Base-by-base conservation (phyloP, 805 yeast genomes). In the Suhomyces prunicola region DNA sequence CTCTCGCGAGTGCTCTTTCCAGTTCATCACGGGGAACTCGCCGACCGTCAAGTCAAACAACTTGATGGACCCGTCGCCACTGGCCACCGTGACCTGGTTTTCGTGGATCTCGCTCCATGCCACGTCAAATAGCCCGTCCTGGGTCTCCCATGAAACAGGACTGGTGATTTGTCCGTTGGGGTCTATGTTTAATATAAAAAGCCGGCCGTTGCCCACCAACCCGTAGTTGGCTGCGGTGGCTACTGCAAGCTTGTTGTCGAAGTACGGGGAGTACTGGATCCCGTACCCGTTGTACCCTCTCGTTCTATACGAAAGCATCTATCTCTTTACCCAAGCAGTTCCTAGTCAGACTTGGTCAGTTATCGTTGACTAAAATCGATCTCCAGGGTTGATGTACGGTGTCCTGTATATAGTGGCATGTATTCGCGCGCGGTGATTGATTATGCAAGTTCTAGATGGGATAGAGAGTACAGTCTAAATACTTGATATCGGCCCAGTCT, bases 211-310 rank as follows among this genome's bases (percentile, higher is more conserved):
- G 2, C 99, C 99, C 3, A 91, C 97, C 4, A 93, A 74, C 1
- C 98, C 98, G 68, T 85, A 93, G 72, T 93, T 94, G 26, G 97
- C 90, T 1, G 97, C 86, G 0, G 96, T 79, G 0, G 96, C 96
- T 31, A 90, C 93, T 0, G 97, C 97, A 22, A 93, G 64, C 62
- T 89, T 88, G 71, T 88, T 89, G 69, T 93, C 98, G 61, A 84
- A 88, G 63, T 85, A 93, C 1, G 98, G 97, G 0, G 97, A 90
- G 73, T 93, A 94, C 62, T 86, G 87, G 13, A 91, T 87, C 0
- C 87, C 86, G 65, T 90, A 90, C 13, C 97, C 97, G 64, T 90
- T 87, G 69, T 82, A 90, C 0, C 97, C 96, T 15, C 74, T 71
- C 24, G 96, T 89, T 59, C 88, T 76, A 66, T 77, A 90, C 2